Percentiles rank a stretch among this genome's conserved stretches.
Evolutionary conservation across 31 red algal species (phyloP).

Genomic region (Asparagopsis taxiformis): DNA sequence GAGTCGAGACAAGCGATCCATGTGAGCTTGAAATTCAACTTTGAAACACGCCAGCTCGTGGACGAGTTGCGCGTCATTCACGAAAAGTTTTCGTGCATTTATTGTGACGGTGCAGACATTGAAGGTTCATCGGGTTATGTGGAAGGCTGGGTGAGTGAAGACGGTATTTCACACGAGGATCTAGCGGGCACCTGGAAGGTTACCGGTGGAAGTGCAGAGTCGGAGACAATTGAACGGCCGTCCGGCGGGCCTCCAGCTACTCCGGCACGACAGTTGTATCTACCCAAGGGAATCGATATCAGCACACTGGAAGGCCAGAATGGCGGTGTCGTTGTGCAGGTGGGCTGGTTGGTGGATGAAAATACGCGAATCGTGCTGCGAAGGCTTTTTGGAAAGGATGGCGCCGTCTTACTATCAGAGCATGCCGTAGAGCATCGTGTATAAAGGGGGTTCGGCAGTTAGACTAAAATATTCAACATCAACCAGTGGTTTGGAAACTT

Average conservation of each 20-base stretch:
- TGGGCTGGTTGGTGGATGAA: conserved; percentile 39
- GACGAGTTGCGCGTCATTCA: conserved; percentile 22
- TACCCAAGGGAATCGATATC: conserved; percentile 29
- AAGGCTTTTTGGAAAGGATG: conserved; percentile 15
- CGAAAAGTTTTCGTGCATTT: conserved; percentile 41
- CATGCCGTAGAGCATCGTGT: conserved; percentile 19
- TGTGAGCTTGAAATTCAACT: conserved; percentile 33
- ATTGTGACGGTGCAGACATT: conserved; percentile 68
- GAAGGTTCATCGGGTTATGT: conserved; percentile 57
- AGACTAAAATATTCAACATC: neutral
- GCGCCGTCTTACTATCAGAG: conserved; percentile 13
- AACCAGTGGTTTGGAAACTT: neutral
- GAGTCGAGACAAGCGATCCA: conserved; percentile 2
- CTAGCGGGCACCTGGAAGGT: conserved; percentile 36
- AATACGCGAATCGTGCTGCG: conserved; percentile 11
- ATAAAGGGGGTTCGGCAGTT: conserved; percentile 5
- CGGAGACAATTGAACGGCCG: neutral
- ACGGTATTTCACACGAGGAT: neutral
- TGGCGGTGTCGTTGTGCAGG: conserved; percentile 24
- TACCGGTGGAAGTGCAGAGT: neutral
- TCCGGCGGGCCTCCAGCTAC: neutral
- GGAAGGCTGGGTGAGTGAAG: conserved; percentile 41
- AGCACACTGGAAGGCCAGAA: neutral
- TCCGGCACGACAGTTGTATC: conserved; percentile 15
- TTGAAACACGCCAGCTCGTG: conserved; percentile 17